These are phyloP conservation scores for Peronospora tabacina DNA, from an alignment of 352 stramenopile genomes.

Conservation along the genomic window DNA sequence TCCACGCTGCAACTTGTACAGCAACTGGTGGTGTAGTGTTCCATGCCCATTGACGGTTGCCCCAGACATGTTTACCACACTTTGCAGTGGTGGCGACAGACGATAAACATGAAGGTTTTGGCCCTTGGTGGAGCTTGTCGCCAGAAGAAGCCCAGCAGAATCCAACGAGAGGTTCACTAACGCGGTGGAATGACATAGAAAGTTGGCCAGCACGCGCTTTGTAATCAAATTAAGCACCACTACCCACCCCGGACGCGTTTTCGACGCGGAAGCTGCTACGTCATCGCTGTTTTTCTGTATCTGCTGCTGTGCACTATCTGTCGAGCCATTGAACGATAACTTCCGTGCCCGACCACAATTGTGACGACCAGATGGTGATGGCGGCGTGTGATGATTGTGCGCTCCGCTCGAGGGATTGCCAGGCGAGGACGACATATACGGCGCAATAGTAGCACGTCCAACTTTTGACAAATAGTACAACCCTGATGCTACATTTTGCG, in stretches of 20 bases:
- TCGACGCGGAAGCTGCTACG: constrained; percentile 13
- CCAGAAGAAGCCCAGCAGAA: constrained; percentile 62
- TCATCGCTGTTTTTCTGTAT: constrained; percentile 11
- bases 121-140: constrained; percentile 74
- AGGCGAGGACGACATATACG: constrained; percentile 65
- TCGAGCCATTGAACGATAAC: constrained; percentile 12
- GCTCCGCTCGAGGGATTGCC: constrained; percentile 22
- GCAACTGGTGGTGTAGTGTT: constrained; percentile 35
- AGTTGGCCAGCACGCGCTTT: constrained; percentile 56
- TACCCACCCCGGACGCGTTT: constrained; percentile 46
- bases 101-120: constrained; percentile 85
- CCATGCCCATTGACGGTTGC: constrained; percentile 12
- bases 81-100: constrained; percentile 50
- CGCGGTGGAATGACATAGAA: constrained; percentile 65
- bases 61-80: constrained; percentile 24
- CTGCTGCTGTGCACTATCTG: constrained; percentile 5
- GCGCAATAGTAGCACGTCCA: constrained; percentile 55
- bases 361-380: constrained; percentile 13
- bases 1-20: constrained; percentile 84
- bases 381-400: constrained; percentile 8
- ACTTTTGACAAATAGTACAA: constrained; percentile 81
- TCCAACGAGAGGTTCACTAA: constrained; percentile 75
- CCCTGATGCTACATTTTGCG: constrained; percentile 81
- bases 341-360: constrained; percentile 12
- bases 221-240: constrained; percentile 61